Evolutionary conservation across 1,284 basidiomycete species (phyloP).

Genomic region (Puccinia polysora): DNA sequence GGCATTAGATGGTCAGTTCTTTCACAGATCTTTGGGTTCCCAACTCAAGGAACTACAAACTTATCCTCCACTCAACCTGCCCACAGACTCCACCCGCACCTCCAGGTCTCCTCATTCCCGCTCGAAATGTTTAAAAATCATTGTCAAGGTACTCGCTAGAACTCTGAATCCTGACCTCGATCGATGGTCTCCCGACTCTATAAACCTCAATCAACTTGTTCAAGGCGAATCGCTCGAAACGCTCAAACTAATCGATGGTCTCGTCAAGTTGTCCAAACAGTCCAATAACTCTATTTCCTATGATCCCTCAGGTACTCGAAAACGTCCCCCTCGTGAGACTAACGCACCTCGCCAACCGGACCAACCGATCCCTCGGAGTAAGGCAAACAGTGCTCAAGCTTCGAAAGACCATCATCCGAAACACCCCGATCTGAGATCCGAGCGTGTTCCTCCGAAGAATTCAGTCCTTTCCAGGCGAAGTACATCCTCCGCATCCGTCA

Average conservation of each 20-base stretch:
- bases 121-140: constrained; percentile 25
- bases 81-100: constrained; percentile 16
- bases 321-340: background rate
- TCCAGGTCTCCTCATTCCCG: constrained; percentile 18
- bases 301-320: background rate
- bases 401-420: background rate
- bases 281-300: background rate
- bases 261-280: constrained; percentile 24
- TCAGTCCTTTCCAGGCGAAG: background rate
- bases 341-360: background rate
- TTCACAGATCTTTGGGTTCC: background rate
- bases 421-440: background rate
- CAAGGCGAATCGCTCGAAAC: constrained; percentile 8
- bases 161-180: background rate
- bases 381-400: too few relatives aligned
- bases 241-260: constrained; percentile 22
- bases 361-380: too few relatives aligned
- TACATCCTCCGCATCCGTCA: constrained; percentile 11
- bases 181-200: constrained; percentile 17
- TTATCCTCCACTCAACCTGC: background rate
- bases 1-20: constrained; percentile 16
- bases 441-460: background rate
- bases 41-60: background rate
- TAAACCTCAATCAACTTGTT: constrained; percentile 3
- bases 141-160: constrained; percentile 11